A percentile compares a stretch with the other conserved stretches of the same genome.
These are phyloP conservation scores for Calonectria crousiana DNA, from an alignment of 2,329 filamentous ascomycete genomes.

Conservation along the genomic window DNA sequence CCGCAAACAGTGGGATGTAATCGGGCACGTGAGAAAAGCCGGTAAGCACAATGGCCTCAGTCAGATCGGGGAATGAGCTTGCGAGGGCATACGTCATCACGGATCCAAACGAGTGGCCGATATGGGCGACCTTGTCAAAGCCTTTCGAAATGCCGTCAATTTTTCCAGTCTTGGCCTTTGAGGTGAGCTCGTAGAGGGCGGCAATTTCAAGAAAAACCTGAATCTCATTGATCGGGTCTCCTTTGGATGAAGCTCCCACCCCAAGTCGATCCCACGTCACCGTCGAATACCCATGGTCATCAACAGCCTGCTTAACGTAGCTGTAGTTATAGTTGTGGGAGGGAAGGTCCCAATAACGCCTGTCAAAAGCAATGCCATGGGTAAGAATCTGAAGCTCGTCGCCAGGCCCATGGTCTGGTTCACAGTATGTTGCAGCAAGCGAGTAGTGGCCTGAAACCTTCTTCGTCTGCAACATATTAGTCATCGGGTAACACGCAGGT, in stretches of 20 bases:
- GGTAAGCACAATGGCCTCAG: conserved; percentile 70
- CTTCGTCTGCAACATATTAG: conserved; percentile 49
- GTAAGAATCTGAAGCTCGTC: conserved; percentile 54
- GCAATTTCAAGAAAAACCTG: conserved; percentile 69
- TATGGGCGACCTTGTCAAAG: conserved; percentile 64
- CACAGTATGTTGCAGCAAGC: conserved; percentile 71
- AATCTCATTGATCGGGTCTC: conserved; percentile 70
- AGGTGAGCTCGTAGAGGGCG: conserved; percentile 66
- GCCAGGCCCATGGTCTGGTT: conserved; percentile 60
- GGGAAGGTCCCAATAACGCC: conserved; percentile 72
- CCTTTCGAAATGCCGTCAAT: conserved; percentile 54
- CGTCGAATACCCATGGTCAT: conserved; percentile 68
- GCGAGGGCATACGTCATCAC: conserved; percentile 68
- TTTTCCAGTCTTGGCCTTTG: conserved; percentile 57
- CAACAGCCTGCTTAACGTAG: conserved; percentile 69
- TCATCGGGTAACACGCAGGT: not conserved
- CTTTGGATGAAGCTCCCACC: conserved; percentile 68
- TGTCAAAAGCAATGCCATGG: conserved; percentile 56
- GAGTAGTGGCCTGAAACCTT: conserved; percentile 66
- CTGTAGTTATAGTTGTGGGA: conserved; percentile 72
- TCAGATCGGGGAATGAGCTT: conserved; percentile 62
- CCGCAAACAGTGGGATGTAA: conserved; percentile 58
- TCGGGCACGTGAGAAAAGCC: conserved; percentile 65
- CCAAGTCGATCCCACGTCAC: conserved; percentile 73
- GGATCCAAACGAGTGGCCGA: conserved; percentile 75